Evolutionary conservation across 2,329 filamentous ascomycete genomes (phyloP), one percentile per base, ranked within the genome.

Genomic region (Ceratocystis alfenasii): DNA sequence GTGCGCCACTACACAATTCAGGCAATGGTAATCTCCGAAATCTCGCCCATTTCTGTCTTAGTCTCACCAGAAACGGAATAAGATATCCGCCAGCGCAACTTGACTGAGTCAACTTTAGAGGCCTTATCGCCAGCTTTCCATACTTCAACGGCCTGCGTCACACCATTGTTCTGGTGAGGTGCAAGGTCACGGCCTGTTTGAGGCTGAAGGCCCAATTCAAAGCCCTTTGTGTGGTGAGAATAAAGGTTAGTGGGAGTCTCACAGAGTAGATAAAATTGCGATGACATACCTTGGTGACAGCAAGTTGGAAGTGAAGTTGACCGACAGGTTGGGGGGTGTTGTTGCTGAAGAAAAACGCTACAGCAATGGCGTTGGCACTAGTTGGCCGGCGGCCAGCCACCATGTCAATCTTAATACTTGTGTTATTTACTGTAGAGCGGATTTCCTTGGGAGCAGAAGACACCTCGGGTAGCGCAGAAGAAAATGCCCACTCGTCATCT

Each of bases 401-500:
- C 74, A 96, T 87, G 48, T 89, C 82, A 68, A 95, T 86, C 68
- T 84, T 83, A 60, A 97, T 77, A 55, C 78, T 80, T 1, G 85
- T 87, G 71, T 89, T 86, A 72, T 84, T 85, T 55, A 96, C 83
- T 2, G 80, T 81, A 22, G 87, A 78, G 61, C 83, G 83, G 69
- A 89, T 83, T 63, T 84, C 81, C 64, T 76, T 80, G 1, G 86
- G 84, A 44, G 84, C 80, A 68, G 76, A 71, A 20, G 79, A 72
- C 17, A 75, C 68, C 68, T 83, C 79, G 33, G 93, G 93, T 15
- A 96, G 80, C 0, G 93, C 87, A 0, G 93, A 97, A 2, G 89
- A 85, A 74, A 97, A 97, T 28, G 85, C 88, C 92, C 93, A 97
- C 72, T 97, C 93, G 69, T 97, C 93, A 63, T 96, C 93, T 59